A percentile compares a stretch with the other conserved stretches of the same genome.
Conservation (phyloP, 139 green algal genomes). For the Spirogloea muscicola region DNA sequence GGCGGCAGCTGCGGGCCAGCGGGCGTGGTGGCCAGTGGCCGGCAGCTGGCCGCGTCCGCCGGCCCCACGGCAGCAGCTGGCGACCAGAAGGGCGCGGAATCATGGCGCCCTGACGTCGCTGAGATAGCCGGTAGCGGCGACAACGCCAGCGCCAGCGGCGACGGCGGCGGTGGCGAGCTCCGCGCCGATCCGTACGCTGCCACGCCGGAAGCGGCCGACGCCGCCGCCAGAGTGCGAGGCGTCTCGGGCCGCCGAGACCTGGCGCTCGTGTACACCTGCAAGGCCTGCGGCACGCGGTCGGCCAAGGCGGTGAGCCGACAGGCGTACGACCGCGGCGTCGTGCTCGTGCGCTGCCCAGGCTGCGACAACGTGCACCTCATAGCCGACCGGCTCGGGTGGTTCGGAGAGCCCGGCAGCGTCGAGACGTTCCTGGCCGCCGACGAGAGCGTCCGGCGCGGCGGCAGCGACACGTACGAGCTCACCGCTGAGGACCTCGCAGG, state of each 20-base stretch:
- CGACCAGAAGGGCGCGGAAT: no score
- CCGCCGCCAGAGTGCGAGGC: no score
- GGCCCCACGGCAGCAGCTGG: no score
- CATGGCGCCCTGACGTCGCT: no score
- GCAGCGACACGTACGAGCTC: constrained; percentile 30
- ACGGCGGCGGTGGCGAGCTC: no score
- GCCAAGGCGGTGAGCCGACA: constrained; percentile 58
- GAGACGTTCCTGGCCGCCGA: constrained; percentile 26
- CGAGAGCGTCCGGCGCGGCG: constrained; percentile 8
- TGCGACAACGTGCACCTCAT: constrained; percentile 66
- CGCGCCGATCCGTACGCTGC: no score
- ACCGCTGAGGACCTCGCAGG: constrained; percentile 21
- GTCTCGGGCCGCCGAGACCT: constrained; percentile 24
- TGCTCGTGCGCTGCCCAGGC: constrained; percentile 60
- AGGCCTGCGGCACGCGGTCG: constrained; percentile 52
- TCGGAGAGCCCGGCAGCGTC: constrained; percentile 46
- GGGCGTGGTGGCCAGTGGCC: no score
- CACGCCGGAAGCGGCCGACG: no score
- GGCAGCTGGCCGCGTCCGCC: no score
- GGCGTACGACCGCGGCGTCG: constrained; percentile 60
- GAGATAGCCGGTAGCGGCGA: no score
- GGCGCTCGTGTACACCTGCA: constrained; percentile 35
- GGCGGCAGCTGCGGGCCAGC: no score
- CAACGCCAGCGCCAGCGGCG: no score
- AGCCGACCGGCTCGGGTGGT: constrained; percentile 63